Evolutionary conservation across 2,329 filamentous ascomycete genomes (phyloP).

Genomic region (Alternaria arbusti): DNA sequence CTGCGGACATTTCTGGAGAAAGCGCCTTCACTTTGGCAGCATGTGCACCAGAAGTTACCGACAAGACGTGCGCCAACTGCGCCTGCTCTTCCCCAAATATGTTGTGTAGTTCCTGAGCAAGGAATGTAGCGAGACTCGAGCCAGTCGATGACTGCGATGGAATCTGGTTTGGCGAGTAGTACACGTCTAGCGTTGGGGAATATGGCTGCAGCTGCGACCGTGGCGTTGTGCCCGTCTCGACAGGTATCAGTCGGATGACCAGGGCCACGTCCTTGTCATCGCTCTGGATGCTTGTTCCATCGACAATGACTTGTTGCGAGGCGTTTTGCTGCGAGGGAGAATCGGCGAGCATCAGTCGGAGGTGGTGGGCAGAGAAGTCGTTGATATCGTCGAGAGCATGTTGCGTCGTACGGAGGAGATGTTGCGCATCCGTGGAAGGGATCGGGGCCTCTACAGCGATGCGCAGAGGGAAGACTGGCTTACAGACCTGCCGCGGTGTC

Average conservation of each 20-base stretch:
- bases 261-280: slow-evolving; percentile 64
- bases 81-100: slow-evolving; percentile 89
- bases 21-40: slow-evolving; percentile 59
- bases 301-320: slow-evolving; percentile 39
- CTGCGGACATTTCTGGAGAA: slow-evolving; percentile 50
- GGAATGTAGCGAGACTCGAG: slow-evolving; percentile 75
- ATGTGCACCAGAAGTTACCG: slow-evolving; percentile 52
- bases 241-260: slow-evolving; percentile 72
- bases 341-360: slow-evolving; percentile 70
- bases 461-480: slow-evolving; percentile 84
- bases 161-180: slow-evolving; percentile 73
- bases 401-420: slow-evolving; percentile 81
- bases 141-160: slow-evolving; percentile 72
- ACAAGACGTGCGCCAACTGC: slow-evolving; percentile 64
- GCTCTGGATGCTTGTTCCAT: slow-evolving; percentile 38
- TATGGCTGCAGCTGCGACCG: slow-evolving; percentile 72
- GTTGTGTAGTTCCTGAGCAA: slow-evolving; percentile 77
- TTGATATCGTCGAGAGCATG: slow-evolving; percentile 85
- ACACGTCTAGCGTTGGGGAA: slow-evolving; percentile 74
- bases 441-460: slow-evolving; percentile 78
- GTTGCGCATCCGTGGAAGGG: slow-evolving; percentile 70
- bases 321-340: slow-evolving; percentile 36
- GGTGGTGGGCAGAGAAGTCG: slow-evolving; percentile 82
- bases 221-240: slow-evolving; percentile 59
- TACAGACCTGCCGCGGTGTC: slow-evolving; percentile 71